These are phyloP conservation scores for Ogataea paradorogensis DNA, from an alignment of 805 yeast genomes.

Conservation along the genomic window DNA sequence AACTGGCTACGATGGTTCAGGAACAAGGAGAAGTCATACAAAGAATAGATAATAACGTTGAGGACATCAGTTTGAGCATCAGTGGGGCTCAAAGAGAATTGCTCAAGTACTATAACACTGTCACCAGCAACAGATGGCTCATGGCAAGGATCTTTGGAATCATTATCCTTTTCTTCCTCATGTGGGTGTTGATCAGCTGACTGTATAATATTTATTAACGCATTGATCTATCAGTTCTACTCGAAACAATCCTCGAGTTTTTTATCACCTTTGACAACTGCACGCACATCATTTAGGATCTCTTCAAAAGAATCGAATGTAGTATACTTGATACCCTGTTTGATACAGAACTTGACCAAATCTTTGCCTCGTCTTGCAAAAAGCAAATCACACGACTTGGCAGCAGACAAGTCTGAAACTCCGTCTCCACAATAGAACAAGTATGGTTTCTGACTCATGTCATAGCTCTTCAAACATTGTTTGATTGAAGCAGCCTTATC, in stretches of 20 bases:
- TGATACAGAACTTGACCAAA: slow-evolving; percentile 76
- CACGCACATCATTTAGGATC: slow-evolving; percentile 60
- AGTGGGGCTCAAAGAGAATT: slow-evolving; percentile 93
- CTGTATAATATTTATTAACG: slow-evolving; percentile 2
- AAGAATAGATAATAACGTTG: slow-evolving; percentile 91
- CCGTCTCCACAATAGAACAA: slow-evolving; percentile 98
- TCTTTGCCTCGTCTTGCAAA: slow-evolving; percentile 95
- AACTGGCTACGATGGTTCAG: slow-evolving; percentile 94
- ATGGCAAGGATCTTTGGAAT: slow-evolving; percentile 88
- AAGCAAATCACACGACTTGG: slow-evolving; percentile 87
- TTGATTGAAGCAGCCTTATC: slow-evolving; percentile 85
- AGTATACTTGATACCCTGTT: slow-evolving; percentile 78
- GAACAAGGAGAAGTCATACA: slow-evolving; percentile 97
- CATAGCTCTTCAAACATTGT: slow-evolving; percentile 37
- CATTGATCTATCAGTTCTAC: slow-evolving; percentile 10
- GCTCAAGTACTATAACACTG: slow-evolving; percentile 81
- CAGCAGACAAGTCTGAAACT: slow-evolving; percentile 91
- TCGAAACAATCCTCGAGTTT: slow-evolving; percentile 36
- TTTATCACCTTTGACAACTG: slow-evolving; percentile 46
- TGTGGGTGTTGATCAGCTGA: slow-evolving; percentile 76
- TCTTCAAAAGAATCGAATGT: slow-evolving; percentile 77
- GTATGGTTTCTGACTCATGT: slow-evolving; percentile 47
- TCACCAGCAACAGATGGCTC: slow-evolving; percentile 89
- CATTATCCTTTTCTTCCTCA: slow-evolving; percentile 66
- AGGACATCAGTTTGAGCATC: slow-evolving; percentile 86